A percentile compares a stretch with the other conserved stretches of the same genome.
These are phyloP conservation scores for Fusarium oligoseptatum DNA, from an alignment of 2,329 filamentous ascomycete genomes.

Conservation along the genomic window DNA sequence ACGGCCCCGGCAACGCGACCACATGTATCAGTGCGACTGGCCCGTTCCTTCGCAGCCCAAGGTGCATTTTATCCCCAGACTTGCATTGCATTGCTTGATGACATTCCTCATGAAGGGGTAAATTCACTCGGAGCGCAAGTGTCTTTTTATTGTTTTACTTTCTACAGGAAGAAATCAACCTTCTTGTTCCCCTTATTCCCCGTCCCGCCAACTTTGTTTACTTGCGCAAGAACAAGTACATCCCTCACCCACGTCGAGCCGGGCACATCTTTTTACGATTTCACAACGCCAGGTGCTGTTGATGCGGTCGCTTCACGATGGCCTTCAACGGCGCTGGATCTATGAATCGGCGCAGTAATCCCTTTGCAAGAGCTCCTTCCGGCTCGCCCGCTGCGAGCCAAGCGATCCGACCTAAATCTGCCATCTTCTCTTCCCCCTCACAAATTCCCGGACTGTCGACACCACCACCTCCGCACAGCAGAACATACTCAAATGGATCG, in stretches of 20 bases:
- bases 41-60: slow-evolving; percentile 30
- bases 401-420: slow-evolving; percentile 78
- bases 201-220: slow-evolving; percentile 42
- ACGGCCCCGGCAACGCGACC: slow-evolving; percentile 47
- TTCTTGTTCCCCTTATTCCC: slow-evolving; percentile 13
- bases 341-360: slow-evolving; percentile 83
- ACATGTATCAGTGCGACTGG: slow-evolving; percentile 37
- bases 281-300: slow-evolving; percentile 42
- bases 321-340: slow-evolving; percentile 52
- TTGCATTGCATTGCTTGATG: slow-evolving; percentile 44
- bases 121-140: slow-evolving; percentile 41
- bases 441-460: slow-evolving; percentile 55
- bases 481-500: slow-evolving; percentile 76
- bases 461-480: slow-evolving; percentile 69
- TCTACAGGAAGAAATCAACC: slow-evolving; percentile 13
- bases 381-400: slow-evolving; percentile 71
- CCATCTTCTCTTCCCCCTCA: slow-evolving; percentile 75
- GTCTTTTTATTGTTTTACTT: slow-evolving; percentile 40
- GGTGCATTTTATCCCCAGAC: slow-evolving; percentile 24
- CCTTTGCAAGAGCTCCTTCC: slow-evolving; percentile 79
- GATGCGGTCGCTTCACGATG: slow-evolving; percentile 49
- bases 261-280: slow-evolving; percentile 22
- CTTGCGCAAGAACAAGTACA: slow-evolving; percentile 34
- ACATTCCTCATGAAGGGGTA: slow-evolving; percentile 43
- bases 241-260: slow-evolving; percentile 17